phyloP scores from a whole-genome alignment of 1,139 yeast genomes.

The Geotrichum aggregatum region DNA sequence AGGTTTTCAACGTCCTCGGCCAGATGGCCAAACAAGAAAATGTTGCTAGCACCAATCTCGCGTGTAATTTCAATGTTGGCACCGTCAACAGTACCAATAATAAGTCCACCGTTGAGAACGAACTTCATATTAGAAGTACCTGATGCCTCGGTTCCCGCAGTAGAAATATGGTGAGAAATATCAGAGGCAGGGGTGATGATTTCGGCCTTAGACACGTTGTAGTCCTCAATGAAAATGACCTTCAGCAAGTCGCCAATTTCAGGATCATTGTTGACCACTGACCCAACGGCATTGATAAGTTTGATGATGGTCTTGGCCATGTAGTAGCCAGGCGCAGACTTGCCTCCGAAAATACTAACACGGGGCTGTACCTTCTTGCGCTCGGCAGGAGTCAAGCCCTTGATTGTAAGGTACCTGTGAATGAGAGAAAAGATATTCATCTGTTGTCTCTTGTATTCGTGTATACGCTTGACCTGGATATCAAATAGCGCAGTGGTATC shows the following conservation, averaged over 20 bases:
- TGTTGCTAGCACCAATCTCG: slow-evolving; percentile 89
- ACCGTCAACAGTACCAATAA: slow-evolving; percentile 94
- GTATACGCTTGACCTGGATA: slow-evolving; percentile 90
- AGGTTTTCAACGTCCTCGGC: slow-evolving; percentile 85
- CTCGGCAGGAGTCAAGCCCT: slow-evolving; percentile 62
- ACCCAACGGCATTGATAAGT: slow-evolving; percentile 74
- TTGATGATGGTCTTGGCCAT: slow-evolving; percentile 90
- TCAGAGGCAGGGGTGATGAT: slow-evolving; percentile 87
- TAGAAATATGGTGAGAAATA: slow-evolving; percentile 90
- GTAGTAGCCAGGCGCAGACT: slow-evolving; percentile 95
- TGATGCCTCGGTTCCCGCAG: slow-evolving; percentile 96
- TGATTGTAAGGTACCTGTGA: slow-evolving; percentile 72
- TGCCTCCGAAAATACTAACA: slow-evolving; percentile 85
- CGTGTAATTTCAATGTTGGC: slow-evolving; percentile 94
- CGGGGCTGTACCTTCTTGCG: slow-evolving; percentile 66
- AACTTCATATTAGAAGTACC: slow-evolving; percentile 97
- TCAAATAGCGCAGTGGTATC: slow-evolving; percentile 73
- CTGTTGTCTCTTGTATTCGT: slow-evolving; percentile 94
- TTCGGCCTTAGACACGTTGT: slow-evolving; percentile 91
- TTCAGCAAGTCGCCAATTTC: slow-evolving; percentile 73
- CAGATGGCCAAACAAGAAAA: slow-evolving; percentile 85
- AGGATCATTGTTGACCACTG: slow-evolving; percentile 71
- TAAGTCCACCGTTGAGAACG: slow-evolving; percentile 88
- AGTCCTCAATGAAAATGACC: slow-evolving; percentile 86
- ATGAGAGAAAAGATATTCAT: slow-evolving; percentile 86